Percentiles rank a stretch among this genome's conserved stretches.
phyloP scores from a whole-genome alignment of 2,329 filamentous ascomycete genomes.

The Alternaria tenuissima region DNA sequence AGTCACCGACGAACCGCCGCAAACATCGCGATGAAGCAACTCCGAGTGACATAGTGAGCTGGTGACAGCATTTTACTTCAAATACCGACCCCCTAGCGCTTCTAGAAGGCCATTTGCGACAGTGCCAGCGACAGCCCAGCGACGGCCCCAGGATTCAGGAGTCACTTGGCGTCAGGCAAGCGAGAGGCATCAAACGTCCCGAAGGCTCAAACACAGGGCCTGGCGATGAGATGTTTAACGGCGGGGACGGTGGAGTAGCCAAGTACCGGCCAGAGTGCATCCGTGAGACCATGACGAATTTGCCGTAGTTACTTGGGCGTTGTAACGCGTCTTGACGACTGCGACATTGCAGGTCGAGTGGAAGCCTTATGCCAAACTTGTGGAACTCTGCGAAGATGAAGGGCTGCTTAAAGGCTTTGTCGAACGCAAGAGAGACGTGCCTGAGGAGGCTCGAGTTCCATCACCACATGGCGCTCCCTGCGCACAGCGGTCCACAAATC shows the following conservation, averaged over 20 bases:
- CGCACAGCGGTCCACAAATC: conserved; percentile 2
- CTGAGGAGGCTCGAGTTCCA: conserved; percentile 13
- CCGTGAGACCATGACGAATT: conserved; percentile 9
- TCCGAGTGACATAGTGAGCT: neutral
- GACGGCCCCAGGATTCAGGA: conserved; percentile 21
- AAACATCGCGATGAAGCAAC: conserved; percentile 9
- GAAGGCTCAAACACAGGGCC: conserved; percentile 30
- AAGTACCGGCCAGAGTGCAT: conserved; percentile 19
- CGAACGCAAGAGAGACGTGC: conserved; percentile 9
- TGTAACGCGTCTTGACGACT: neutral
- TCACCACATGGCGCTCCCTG: conserved; percentile 13
- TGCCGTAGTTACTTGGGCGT: conserved; percentile 10
- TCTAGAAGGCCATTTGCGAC: conserved; percentile 23
- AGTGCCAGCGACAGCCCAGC: conserved; percentile 1
- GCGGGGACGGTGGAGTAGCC: conserved; percentile 18
- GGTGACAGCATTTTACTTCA: conserved; percentile 1
- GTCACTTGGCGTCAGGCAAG: conserved; percentile 39
- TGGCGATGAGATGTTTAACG: conserved; percentile 31
- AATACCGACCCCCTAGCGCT: conserved; percentile 7
- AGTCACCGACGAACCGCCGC: conserved; percentile 14
- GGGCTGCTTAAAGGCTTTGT: conserved; percentile 5
- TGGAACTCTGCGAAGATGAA: conserved; percentile 2
- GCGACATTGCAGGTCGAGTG: conserved; percentile 2
- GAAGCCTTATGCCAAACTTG: neutral
- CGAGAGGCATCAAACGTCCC: conserved; percentile 33